Percentiles rank a stretch among this genome's conserved stretches.
Conservation (phyloP, 176 grass and related monocot genomes). For the Raddia guianensis region DNA sequence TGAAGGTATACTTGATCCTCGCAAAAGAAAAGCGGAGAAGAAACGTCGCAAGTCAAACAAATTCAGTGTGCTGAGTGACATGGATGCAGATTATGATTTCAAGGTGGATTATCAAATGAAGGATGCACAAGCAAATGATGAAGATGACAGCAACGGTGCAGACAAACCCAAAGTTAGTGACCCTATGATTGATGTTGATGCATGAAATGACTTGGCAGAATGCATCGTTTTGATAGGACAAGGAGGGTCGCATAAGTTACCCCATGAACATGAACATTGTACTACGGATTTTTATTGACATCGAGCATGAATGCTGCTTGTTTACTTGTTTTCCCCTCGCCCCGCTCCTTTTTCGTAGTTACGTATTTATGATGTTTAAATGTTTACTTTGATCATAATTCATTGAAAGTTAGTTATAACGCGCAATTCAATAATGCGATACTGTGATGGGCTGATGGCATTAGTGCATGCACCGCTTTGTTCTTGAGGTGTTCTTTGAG, state of each 20-base stretch:
- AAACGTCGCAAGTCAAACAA: conserved; percentile 49
- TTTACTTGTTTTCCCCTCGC: not conserved
- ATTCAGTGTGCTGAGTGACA: conserved; percentile 38
- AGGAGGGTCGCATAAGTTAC: not conserved
- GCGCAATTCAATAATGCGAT: not conserved
- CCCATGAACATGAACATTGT: conserved; percentile 4
- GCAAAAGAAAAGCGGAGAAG: conserved; percentile 66
- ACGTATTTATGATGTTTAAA: not conserved
- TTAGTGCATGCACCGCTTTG: not conserved
- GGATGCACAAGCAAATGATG: conserved; percentile 34
- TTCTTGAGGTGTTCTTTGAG: not conserved
- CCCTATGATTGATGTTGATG: conserved; percentile 54
- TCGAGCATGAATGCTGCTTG: not conserved
- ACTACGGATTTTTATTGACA: not conserved
- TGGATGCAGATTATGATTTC: conserved; percentile 56
- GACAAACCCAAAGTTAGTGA: conserved; percentile 33
- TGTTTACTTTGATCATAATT: not conserved
- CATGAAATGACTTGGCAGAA: conserved; percentile 9
- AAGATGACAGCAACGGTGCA: conserved; percentile 19
- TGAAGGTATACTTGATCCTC: conserved; percentile 78
- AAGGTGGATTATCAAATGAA: conserved; percentile 58
- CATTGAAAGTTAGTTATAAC: not conserved
- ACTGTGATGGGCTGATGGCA: not conserved
- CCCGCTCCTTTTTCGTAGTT: not conserved
- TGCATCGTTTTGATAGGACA: not conserved